Conservation (phyloP, 2,329 filamentous ascomycete species). For the Clarireedia paspali region DNA sequence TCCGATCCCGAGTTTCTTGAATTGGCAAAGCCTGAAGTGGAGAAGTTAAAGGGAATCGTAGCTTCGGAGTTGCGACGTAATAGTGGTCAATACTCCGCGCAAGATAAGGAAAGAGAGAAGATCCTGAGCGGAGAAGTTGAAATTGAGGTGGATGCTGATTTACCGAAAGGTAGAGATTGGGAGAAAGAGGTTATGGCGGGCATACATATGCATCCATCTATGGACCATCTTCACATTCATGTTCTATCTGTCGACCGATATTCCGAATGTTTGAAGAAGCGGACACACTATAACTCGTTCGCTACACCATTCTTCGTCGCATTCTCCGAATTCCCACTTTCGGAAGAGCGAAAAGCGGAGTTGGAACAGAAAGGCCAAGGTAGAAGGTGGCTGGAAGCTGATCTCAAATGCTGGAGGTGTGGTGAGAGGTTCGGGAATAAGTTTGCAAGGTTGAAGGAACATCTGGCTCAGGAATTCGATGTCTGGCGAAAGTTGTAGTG, state of each 20-base stretch:
- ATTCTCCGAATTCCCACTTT: constrained; percentile 72
- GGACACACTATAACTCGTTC: constrained; percentile 91
- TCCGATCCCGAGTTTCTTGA: constrained; percentile 61
- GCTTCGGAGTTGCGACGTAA: constrained; percentile 66
- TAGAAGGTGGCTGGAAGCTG: constrained; percentile 48
- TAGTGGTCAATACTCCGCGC: constrained; percentile 54
- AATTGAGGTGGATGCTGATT: constrained; percentile 36
- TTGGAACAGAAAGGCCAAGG: constrained; percentile 37
- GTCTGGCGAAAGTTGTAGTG: constrained; percentile 52
- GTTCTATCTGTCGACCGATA: constrained; percentile 75
- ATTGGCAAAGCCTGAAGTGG: constrained; percentile 52
- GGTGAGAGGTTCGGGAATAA: constrained; percentile 62
- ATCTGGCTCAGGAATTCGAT: constrained; percentile 68
- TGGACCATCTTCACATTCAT: constrained; percentile 89
- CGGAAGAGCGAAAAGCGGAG: constrained; percentile 32
- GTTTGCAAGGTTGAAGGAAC: constrained; percentile 67
- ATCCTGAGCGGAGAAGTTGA: constrained; percentile 53
- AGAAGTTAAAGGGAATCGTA: constrained; percentile 55
- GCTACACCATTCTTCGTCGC: constrained; percentile 75
- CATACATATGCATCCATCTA: constrained; percentile 80
- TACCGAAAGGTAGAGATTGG: constrained; percentile 76
- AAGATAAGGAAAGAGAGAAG: constrained; percentile 55
- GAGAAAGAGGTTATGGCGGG: constrained; percentile 64
- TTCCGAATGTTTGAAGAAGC: constrained; percentile 63
- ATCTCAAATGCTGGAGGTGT: constrained; percentile 82